Base-by-base conservation (phyloP, 2,329 filamentous ascomycete species). In the Elsinoe batatas region DNA sequence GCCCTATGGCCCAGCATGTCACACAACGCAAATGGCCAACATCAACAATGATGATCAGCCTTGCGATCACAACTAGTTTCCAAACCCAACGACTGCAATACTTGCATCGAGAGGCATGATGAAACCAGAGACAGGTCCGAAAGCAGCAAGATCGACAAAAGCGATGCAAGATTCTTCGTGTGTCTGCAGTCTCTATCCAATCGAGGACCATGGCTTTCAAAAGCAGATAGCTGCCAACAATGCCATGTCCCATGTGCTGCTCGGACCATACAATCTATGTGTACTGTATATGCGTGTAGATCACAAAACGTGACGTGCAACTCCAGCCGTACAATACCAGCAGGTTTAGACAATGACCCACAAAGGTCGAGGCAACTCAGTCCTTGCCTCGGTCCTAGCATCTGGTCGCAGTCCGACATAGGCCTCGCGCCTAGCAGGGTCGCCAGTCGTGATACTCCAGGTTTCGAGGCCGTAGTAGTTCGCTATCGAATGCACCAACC, bases 401-500 rank as follows among this genome's bases (percentile, higher is more conserved):
- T 79, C 77, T 15, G 65, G 56, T 65, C 80, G 82, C 59, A 91
- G 74, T 3, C 87, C 87, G 18, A 96, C 84, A 64, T 94, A 95
- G 6, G 93, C 89, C 59, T 93, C 85, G 53, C 88, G 81, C 53
- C 84, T 80, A 12, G 83, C 79, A 2, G 88, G 85, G 61, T 82
- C 77, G 32, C 83, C 83, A 1, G 85, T 78, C 0, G 85, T 86
- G 58, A 91, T 81, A 3, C 87, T 91, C 74, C 84, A 89, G 17
- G 91, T 95, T 58, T 83, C 80, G 56, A 96, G 78, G 43, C 90
- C 91, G 67, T 97, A 97, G 69, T 97, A 97, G 38, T 85, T 82
- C 8, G 88, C 91, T 60, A 97, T 91, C 57, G 88, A 87, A 70
- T 97, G 91, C 1, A 94, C 88, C 54, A 97, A 80, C 87, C 91